Conservation (phyloP, 1,139 yeast species). For the Meyerozyma smithsonii region DNA sequence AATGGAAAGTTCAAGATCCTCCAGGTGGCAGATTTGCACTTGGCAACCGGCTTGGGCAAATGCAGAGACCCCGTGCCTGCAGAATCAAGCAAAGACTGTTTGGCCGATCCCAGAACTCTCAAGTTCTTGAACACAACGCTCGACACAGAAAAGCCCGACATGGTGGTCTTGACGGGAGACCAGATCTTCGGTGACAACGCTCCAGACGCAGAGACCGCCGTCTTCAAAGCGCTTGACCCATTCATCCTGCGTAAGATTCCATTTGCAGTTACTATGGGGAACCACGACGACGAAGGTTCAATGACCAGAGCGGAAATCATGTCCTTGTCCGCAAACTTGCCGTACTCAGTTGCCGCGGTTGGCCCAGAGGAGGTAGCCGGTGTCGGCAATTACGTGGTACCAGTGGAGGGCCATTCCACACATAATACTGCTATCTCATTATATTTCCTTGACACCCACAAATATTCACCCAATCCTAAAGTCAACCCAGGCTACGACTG, state of each 20-base stretch:
- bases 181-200: constrained; percentile 68
- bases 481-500: constrained; percentile 79
- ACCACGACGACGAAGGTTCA: constrained; percentile 81
- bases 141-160: constrained; percentile 70
- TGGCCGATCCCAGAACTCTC: constrained; percentile 70
- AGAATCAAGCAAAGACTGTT: constrained; percentile 42
- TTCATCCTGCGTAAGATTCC: constrained; percentile 65
- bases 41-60: constrained; percentile 68
- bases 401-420: constrained; percentile 33
- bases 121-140: constrained; percentile 58
- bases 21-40: constrained; percentile 85
- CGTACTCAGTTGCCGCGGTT: constrained; percentile 56
- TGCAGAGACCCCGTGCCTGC: constrained; percentile 69
- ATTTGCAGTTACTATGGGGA: constrained; percentile 76
- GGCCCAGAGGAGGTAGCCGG: constrained; percentile 73
- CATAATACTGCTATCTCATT: constrained; percentile 51
- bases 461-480: constrained; percentile 60
- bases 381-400: constrained; percentile 68
- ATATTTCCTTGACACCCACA: constrained; percentile 81
- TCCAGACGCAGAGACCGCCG: constrained; percentile 74
- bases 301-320: constrained; percentile 58
- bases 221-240: constrained; percentile 74
- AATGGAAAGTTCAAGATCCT: constrained; percentile 64
- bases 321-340: constrained; percentile 50
- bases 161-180: constrained; percentile 84